Evolutionary conservation across 257 asterid species (phyloP).

Genomic region (Linaria vulgaris): DNA sequence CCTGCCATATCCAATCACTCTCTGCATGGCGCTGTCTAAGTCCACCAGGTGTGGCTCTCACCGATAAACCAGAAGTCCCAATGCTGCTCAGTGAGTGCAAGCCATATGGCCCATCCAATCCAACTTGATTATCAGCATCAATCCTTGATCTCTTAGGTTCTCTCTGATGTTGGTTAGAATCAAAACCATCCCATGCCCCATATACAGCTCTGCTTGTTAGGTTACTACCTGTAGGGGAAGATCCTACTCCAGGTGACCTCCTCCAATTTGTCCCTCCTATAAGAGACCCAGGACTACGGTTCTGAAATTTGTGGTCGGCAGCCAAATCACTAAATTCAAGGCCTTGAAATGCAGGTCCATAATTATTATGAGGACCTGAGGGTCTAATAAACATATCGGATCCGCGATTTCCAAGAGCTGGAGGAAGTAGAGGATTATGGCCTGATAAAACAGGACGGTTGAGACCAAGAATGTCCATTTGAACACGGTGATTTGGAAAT

Average conservation of each 20-base stretch:
- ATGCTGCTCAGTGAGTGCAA: conserved; percentile 33
- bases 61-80: conserved; percentile 39
- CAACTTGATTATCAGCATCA: conserved; percentile 50
- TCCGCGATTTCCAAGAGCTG: conserved; percentile 56
- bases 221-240: conserved; percentile 44
- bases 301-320: no score
- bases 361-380: conserved; percentile 53
- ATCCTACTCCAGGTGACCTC: conserved; percentile 52
- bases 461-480: conserved; percentile 61
- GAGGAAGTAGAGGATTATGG: conserved; percentile 44
- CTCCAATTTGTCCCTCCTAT: conserved; percentile 77
- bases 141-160: conserved; percentile 84
- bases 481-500: conserved; percentile 56
- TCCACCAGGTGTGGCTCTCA: conserved; percentile 40
- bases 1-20: conserved; percentile 77
- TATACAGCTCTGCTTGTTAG: conserved; percentile 45
- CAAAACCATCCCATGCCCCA: conserved; percentile 68
- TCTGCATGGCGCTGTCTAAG: conserved; percentile 48
- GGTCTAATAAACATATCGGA: conserved; percentile 53
- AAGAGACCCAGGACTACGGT: conserved; percentile 36
- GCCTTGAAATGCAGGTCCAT: conserved; percentile 49
- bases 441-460: conserved; percentile 51
- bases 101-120: conserved; percentile 50
- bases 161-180: conserved; percentile 64
- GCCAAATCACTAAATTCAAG: conserved; percentile 31